Percentiles rank a stretch among this genome's conserved stretches.
phyloP scores from a whole-genome alignment of 2,329 filamentous ascomycete species.

The Stenocarpella maydis region DNA sequence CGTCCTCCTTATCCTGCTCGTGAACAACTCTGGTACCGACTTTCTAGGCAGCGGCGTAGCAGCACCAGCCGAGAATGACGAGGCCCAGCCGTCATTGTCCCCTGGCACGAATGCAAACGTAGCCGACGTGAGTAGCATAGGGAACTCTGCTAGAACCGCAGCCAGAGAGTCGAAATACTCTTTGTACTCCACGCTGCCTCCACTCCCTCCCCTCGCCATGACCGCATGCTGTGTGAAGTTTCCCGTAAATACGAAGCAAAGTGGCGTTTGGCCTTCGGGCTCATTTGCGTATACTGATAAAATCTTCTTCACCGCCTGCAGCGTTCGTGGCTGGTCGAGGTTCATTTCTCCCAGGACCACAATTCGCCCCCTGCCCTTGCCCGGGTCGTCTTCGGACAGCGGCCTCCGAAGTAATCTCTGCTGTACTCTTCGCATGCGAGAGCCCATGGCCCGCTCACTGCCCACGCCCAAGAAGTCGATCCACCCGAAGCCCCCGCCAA shows the following conservation, averaged over 20 bases:
- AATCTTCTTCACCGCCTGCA: constrained; percentile 83
- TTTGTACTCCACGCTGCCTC: constrained; percentile 94
- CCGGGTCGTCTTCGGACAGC: constrained; percentile 44
- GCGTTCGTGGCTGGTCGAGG: constrained; percentile 82
- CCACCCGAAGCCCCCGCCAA: constrained; percentile 91
- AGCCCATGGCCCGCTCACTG: constrained; percentile 83
- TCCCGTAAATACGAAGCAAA: constrained; percentile 84
- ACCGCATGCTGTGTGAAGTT: constrained; percentile 78
- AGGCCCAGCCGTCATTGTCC: constrained; percentile 97
- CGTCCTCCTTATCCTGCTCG: constrained; percentile 80
- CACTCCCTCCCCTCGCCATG: constrained; percentile 72
- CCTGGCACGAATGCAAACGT: constrained; percentile 95
- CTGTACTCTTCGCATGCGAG: constrained; percentile 84
- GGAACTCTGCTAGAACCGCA: constrained; percentile 82
- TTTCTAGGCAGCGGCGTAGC: constrained; percentile 75
- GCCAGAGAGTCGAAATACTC: constrained; percentile 93
- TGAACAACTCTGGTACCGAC: constrained; percentile 86
- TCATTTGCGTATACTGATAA: constrained; percentile 76
- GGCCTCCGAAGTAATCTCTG: constrained; percentile 65
- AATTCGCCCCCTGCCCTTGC: constrained; percentile 59
- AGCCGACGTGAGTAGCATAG: constrained; percentile 76
- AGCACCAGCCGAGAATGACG: constrained; percentile 80
- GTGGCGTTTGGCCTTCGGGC: constrained; percentile 70
- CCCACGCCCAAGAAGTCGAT: constrained; percentile 94
- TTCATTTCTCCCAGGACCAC: constrained; percentile 87